These are phyloP conservation scores for Coprinopsis marcescibilis DNA, from an alignment of 768 basidiomycete genomes.

Conservation along the genomic window DNA sequence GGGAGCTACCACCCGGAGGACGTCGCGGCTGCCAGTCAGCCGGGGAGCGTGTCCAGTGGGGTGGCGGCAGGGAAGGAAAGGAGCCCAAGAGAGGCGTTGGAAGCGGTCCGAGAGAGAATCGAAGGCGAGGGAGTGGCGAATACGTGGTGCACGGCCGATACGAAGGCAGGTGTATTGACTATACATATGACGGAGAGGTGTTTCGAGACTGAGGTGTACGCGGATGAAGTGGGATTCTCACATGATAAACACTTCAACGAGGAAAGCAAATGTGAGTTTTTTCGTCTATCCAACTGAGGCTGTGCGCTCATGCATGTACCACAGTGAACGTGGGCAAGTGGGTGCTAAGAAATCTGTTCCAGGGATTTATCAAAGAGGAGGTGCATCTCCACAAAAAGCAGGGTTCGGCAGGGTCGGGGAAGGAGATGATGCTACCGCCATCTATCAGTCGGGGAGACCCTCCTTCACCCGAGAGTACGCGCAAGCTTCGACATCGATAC, in stretches of 20 bases:
- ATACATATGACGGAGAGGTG: constrained; percentile 84
- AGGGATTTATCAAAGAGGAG: constrained; percentile 70
- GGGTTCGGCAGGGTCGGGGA: neutral
- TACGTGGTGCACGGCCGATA: constrained; percentile 86
- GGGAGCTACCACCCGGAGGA: constrained; percentile 67
- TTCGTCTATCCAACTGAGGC: constrained; percentile 5
- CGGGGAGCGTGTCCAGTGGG: constrained; percentile 39
- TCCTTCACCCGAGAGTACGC: constrained; percentile 22
- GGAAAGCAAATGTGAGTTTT: constrained; percentile 70
- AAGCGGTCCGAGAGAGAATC: constrained; percentile 83
- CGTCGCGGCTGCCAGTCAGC: constrained; percentile 49
- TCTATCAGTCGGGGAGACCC: constrained; percentile 17
- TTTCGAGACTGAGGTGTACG: constrained; percentile 94
- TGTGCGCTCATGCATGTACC: constrained; percentile 9
- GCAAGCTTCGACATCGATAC: constrained; percentile 9
- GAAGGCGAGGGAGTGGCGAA: constrained; percentile 89
- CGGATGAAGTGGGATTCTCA: constrained; percentile 79
- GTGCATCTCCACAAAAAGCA: constrained; percentile 23
- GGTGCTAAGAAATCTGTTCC: constrained; percentile 81
- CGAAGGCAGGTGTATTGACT: constrained; percentile 81
- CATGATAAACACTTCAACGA: constrained; percentile 60
- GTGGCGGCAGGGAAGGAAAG: constrained; percentile 37
- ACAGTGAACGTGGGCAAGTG: constrained; percentile 91
- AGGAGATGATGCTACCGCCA: constrained; percentile 14
- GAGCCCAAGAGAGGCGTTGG: constrained; percentile 79